Evolutionary conservation across 805 yeast species (phyloP).

Genomic region (Candida parachauliodes): DNA sequence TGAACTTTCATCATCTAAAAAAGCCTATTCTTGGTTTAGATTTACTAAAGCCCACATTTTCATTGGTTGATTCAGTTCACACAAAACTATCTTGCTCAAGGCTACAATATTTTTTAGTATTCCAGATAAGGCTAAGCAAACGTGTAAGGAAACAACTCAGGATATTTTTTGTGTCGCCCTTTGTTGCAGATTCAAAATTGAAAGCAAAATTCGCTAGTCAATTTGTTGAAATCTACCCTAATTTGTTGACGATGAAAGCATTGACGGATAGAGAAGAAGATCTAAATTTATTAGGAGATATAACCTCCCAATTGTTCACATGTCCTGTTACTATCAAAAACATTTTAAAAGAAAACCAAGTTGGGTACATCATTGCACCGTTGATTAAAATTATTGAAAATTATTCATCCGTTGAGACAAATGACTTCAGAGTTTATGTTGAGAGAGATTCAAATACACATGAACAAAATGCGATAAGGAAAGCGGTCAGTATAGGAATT

Average conservation of each 20-base stretch:
- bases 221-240: constrained; percentile 52
- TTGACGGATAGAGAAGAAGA: constrained; percentile 49
- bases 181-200: constrained; percentile 46
- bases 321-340: constrained; percentile 41
- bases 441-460: constrained; percentile 16
- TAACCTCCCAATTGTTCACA: constrained; percentile 39
- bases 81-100: constrained; percentile 39
- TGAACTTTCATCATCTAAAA: constrained; percentile 17
- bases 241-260: constrained; percentile 45
- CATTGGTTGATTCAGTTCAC: constrained; percentile 13
- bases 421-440: constrained; percentile 29
- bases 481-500: constrained; percentile 28
- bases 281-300: constrained; percentile 29
- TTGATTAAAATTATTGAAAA: constrained; percentile 38
- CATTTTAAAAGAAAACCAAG: constrained; percentile 36
- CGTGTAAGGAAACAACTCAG: constrained; percentile 45
- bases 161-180: constrained; percentile 49
- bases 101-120: constrained; percentile 53
- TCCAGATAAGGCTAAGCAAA: constrained; percentile 60
- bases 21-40: constrained; percentile 12
- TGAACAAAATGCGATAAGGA: constrained; percentile 18
- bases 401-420: constrained; percentile 17
- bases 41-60: constrained; percentile 14
- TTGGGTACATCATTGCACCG: constrained; percentile 47
- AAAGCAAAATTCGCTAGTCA: constrained; percentile 52